Conservation (phyloP, 2,329 filamentous ascomycete species). For the Aureobasidium sp. region DNA sequence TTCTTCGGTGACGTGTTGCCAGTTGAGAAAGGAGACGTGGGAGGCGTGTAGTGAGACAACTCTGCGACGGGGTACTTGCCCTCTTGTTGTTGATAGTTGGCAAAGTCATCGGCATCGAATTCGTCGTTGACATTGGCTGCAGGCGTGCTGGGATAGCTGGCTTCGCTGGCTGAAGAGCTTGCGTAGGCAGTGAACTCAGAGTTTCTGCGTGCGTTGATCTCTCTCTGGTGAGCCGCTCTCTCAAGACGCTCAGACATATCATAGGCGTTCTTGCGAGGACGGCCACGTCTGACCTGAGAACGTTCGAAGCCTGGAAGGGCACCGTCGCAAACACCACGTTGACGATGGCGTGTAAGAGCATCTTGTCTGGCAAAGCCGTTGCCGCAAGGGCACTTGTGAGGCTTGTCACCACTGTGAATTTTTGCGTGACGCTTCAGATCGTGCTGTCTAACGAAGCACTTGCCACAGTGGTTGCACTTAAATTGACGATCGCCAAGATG, state of each 20-base stretch:
- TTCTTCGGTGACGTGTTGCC: slow-evolving; percentile 10
- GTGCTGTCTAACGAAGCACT: slow-evolving; percentile 94
- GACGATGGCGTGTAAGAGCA: slow-evolving; percentile 85
- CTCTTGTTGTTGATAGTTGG: slow-evolving; percentile 13
- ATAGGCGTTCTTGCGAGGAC: slow-evolving; percentile 56
- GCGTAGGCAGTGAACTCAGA: slow-evolving; percentile 15
- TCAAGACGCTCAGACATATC: slow-evolving; percentile 52
- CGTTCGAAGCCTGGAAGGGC: slow-evolving; percentile 67
- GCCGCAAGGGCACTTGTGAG: slow-evolving; percentile 88
- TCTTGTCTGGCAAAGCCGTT: slow-evolving; percentile 94
- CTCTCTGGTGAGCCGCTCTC: slow-evolving; percentile 50
- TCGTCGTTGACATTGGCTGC: slow-evolving; percentile 5
- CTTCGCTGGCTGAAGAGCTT: slow-evolving; percentile 16
- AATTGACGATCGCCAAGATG: slow-evolving; percentile 95
- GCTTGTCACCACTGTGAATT: slow-evolving; percentile 94
- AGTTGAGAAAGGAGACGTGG: slow-evolving; percentile 17
- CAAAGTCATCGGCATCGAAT: slow-evolving; percentile 14
- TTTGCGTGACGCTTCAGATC: slow-evolving; percentile 96
- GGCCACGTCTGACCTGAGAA: slow-evolving; percentile 56
- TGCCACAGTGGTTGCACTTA: slow-evolving; percentile 84
- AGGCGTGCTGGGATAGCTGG: slow-evolving; percentile 18
- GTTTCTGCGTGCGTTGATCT: slow-evolving; percentile 27
- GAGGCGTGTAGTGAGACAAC: slow-evolving; percentile 16
- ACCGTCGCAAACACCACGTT: slow-evolving; percentile 93
- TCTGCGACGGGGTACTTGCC: slow-evolving; percentile 12